Base-by-base conservation (phyloP, 2,329 filamentous ascomycete species). In the Fusarium pininemorale region DNA sequence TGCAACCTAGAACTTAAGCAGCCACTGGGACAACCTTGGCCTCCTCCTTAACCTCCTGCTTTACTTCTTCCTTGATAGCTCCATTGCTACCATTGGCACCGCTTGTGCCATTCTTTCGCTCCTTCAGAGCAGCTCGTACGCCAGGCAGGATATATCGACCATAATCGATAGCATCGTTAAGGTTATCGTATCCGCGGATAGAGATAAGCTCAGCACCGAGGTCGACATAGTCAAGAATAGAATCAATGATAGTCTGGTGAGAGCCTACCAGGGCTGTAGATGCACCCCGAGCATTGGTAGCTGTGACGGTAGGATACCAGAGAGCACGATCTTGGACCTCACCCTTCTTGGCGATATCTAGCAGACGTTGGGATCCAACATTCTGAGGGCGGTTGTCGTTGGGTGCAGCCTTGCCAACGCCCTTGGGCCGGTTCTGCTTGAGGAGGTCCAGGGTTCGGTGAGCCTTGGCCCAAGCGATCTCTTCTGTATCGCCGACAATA, bases 221-320 rank as follows among this genome's bases (percentile, higher is more conserved):
- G 70, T 89, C 84, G 39, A 89, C 85, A 72, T 90, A 90, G 75
- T 90, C 88, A 5, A 90, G 74, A 32, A 90, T 84, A 12, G 87
- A 88, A 42, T 89, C 87, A 4, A 83, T 80, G 20, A 90, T 80
- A 0, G 87, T 90, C 78, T 88, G 81, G 30, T 82, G 82, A 6
- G 87, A 88, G 7, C 89, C 89, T 0, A 90, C 89, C 41, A 90
- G 80, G 1, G 89, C 89, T 3, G 89, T 91, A 0, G 88, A 89
- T 1, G 89, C 89, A 2, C 89, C 89, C 3, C 87, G 83, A 2
- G 89, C 89, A 76, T 88, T 88, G 2, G 89, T 90, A 4, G 89
- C 89, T 5, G 88, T 90, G 9, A 90, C 89, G 1, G 89, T 90
- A 1, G 89, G 88, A 78, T 90, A 91, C 89, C 89, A 91, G n/a